Conservation (phyloP, 768 basidiomycete genomes). For the Collybia nuda region DNA sequence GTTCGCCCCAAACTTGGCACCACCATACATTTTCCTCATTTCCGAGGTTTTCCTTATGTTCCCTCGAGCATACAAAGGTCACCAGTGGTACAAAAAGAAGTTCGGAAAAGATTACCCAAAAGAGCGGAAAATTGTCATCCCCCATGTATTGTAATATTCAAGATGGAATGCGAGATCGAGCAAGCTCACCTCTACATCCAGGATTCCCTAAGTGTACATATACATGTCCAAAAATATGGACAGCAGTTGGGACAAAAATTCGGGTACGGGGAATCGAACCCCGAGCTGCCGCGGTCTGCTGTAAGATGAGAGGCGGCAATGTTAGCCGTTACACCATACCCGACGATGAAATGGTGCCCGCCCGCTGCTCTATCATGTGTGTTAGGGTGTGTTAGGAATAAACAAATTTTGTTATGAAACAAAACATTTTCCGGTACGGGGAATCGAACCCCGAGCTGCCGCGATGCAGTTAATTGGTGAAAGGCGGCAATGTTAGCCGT, state of each 20-base stretch:
- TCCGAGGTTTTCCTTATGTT: conserved; percentile 77
- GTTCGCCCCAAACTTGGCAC: conserved; percentile 48
- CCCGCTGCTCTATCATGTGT: no score
- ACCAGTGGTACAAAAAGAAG: conserved; percentile 78
- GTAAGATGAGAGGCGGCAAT: conserved; percentile 55
- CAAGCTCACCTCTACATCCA: no score
- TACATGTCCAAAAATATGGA: no score
- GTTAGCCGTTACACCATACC: conserved; percentile 66
- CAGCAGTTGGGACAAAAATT: conserved; percentile 16
- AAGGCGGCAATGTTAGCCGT: conserved; percentile 61
- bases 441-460: conserved; percentile 61
- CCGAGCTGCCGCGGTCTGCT: conserved; percentile 44
- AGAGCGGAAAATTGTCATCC: conserved; percentile 77
- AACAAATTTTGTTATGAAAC: no score
- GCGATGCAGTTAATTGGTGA: conserved; percentile 31
- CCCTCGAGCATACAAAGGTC: conserved; percentile 79
- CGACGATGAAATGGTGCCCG: neutral
- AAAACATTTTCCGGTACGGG: conserved; percentile 43
- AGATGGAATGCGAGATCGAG: no score
- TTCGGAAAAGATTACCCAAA: conserved; percentile 79
- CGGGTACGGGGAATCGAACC: conserved; percentile 58
- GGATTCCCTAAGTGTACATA: no score
- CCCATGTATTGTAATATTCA: conserved; percentile 29
- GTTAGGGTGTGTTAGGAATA: conserved; percentile 10
- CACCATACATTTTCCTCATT: conserved; percentile 80